These are phyloP conservation scores for Petrea volubilis DNA, from an alignment of 257 asterid genomes.

Conservation along the genomic window DNA sequence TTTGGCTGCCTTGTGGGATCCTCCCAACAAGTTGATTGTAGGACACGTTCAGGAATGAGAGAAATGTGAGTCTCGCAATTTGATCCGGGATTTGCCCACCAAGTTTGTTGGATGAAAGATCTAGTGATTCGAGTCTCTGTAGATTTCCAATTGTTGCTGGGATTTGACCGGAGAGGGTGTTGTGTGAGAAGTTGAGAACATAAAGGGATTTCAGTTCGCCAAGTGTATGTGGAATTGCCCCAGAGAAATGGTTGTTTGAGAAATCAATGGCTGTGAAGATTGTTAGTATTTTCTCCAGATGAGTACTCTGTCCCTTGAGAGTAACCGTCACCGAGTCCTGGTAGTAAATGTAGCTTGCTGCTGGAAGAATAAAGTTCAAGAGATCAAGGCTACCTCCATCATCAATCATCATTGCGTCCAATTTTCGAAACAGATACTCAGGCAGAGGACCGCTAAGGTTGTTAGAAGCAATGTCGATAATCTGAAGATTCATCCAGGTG, in stretches of 20 bases:
- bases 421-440: slow-evolving; percentile 10
- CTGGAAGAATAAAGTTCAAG: slow-evolving; percentile 2
- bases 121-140: slow-evolving; percentile 36
- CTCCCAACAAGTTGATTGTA: slow-evolving; percentile 40
- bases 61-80: slow-evolving; percentile 47
- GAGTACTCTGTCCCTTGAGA: slow-evolving; percentile 37
- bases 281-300: slow-evolving; percentile 46
- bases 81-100: slow-evolving; percentile 45
- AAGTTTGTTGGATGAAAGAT: slow-evolving; percentile 43
- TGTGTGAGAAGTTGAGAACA: slow-evolving; percentile 43
- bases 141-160: slow-evolving; percentile 35
- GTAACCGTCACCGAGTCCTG: slow-evolving; percentile 44
- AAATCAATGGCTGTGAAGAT: slow-evolving; percentile 44
- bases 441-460: slow-evolving; percentile 35
- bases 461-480: slow-evolving; percentile 43
- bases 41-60: slow-evolving; percentile 49
- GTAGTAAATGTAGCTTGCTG: slow-evolving; percentile 23
- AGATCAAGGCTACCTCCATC: slow-evolving; percentile 12
- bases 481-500: slow-evolving; percentile 37
- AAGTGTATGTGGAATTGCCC: slow-evolving; percentile 38
- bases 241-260: slow-evolving; percentile 45
- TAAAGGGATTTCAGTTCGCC: slow-evolving; percentile 34
- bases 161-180: slow-evolving; percentile 37
- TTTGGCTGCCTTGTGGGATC: slow-evolving; percentile 49
- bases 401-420: slow-evolving; percentile 31